Evolutionary conservation across 257 asterid genomes (phyloP).

Genomic region (Gentiana straminea): DNA sequence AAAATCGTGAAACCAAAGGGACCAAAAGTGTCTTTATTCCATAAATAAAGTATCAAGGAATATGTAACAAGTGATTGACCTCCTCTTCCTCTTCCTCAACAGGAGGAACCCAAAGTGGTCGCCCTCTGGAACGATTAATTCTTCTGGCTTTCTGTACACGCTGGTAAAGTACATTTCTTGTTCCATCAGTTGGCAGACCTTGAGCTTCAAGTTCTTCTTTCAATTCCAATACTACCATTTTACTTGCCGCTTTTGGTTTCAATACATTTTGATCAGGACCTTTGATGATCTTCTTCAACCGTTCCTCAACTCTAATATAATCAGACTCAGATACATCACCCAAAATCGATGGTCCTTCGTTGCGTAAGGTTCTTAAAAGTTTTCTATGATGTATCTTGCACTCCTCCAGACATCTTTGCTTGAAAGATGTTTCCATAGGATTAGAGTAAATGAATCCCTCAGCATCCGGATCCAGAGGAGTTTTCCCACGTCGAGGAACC

Average conservation of each 20-base stretch:
- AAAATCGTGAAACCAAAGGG: no score
- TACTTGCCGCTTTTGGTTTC: slow-evolving; percentile 99
- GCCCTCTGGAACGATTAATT: slow-evolving; percentile 94
- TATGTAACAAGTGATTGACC: slow-evolving; percentile 30
- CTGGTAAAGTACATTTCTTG: slow-evolving; percentile 93
- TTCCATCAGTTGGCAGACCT: slow-evolving; percentile 93
- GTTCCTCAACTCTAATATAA: slow-evolving; percentile 76
- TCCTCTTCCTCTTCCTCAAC: slow-evolving; percentile 97
- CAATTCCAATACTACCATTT: slow-evolving; percentile 86
- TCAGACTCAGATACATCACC: slow-evolving; percentile 81
- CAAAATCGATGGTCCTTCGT: slow-evolving; percentile 77
- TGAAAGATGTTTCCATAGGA: slow-evolving; percentile 93
- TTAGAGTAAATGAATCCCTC: slow-evolving; percentile 79
- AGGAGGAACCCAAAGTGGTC: slow-evolving; percentile 99
- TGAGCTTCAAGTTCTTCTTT: slow-evolving; percentile 98
- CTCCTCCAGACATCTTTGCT: slow-evolving; percentile 92
- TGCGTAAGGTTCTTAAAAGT: slow-evolving; percentile 65
- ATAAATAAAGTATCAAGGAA: neutral
- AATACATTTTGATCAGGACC: slow-evolving; percentile 77
- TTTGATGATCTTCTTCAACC: slow-evolving; percentile 77
- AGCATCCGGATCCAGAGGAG: slow-evolving; percentile 97
- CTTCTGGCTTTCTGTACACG: slow-evolving; percentile 99
- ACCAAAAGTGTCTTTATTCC: no score
- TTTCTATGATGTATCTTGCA: slow-evolving; percentile 70
- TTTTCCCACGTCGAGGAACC: slow-evolving; percentile 96